These are phyloP conservation scores for Chlamydomonas reinhardtii DNA, from an alignment of 163 green algal genomes.

Conservation along the genomic window DNA sequence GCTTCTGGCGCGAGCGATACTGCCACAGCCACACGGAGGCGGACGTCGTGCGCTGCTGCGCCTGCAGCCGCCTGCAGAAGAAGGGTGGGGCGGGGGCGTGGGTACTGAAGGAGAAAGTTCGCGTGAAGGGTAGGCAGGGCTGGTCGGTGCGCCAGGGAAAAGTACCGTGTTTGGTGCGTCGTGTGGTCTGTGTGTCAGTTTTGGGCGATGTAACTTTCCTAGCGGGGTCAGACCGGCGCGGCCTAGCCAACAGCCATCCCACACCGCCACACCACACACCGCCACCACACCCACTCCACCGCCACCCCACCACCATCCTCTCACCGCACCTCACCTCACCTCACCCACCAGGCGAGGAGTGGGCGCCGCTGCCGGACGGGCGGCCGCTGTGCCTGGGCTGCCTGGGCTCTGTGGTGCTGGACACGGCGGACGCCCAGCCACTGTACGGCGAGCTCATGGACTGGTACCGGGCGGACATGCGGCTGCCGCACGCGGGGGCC, in stretches of 20 bases:
- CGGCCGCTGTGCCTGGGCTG: slow-evolving; percentile 88
- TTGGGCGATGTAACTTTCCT: no score
- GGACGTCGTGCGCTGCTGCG: slow-evolving; percentile 74
- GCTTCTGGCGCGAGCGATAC: slow-evolving; percentile 81
- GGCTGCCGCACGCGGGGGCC: slow-evolving; percentile 72
- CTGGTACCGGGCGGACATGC: slow-evolving; percentile 77
- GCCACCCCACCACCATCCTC: background rate
- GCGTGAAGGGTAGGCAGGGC: no score
- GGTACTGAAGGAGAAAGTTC: no score
- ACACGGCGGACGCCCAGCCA: slow-evolving; percentile 86
- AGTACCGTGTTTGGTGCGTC: no score
- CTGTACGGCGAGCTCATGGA: slow-evolving; percentile 85
- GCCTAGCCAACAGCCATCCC: no score
- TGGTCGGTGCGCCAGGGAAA: no score
- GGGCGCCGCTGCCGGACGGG: slow-evolving; percentile 75
- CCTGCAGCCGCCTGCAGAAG: slow-evolving; percentile 74
- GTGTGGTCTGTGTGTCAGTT: no score
- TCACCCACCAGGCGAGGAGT: slow-evolving; percentile 57
- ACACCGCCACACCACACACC: no score
- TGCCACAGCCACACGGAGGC: slow-evolving; percentile 71
- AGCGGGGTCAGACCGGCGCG: no score
- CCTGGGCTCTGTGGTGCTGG: slow-evolving; percentile 80
- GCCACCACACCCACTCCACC: no score
- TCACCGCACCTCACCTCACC: background rate
- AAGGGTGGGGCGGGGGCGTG: background rate